Evolutionary conservation across 1,284 basidiomycete genomes (phyloP).

Genomic region (Leccinum griseonigrum): DNA sequence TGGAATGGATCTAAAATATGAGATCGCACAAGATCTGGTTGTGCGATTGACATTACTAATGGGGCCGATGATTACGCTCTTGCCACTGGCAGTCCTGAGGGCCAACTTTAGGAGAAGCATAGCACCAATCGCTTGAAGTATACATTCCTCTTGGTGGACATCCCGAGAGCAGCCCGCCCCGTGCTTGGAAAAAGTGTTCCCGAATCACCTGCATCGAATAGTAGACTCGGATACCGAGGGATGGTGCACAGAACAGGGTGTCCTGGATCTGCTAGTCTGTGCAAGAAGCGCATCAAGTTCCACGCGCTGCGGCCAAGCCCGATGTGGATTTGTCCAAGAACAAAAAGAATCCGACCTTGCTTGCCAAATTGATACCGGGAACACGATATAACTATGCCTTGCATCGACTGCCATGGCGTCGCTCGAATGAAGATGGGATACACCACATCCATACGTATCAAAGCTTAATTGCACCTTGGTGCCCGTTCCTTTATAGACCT

Average conservation of each 20-base stretch:
- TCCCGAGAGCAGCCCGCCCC: constrained; percentile 63
- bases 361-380: constrained; percentile 74
- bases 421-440: too few relatives aligned
- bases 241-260: constrained; percentile 78
- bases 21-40: too few relatives aligned
- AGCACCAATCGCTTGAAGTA: constrained; percentile 76
- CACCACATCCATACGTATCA: constrained; percentile 37
- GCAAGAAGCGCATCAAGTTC: constrained; percentile 81
- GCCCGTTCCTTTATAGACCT: too few relatives aligned
- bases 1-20: too few relatives aligned
- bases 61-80: too few relatives aligned
- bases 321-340: constrained; percentile 67
- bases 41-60: too few relatives aligned
- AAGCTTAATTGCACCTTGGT: too few relatives aligned
- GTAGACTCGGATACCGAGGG: constrained; percentile 67
- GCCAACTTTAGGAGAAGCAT: constrained; percentile 64
- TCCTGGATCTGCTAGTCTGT: constrained; percentile 82
- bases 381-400: too few relatives aligned
- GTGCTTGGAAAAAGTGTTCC: constrained; percentile 64
- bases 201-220: constrained; percentile 63
- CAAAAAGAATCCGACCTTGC: constrained; percentile 78
- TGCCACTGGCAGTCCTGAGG: constrained; percentile 55
- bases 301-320: constrained; percentile 78
- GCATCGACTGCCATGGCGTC: too few relatives aligned
- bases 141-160: constrained; percentile 60